Conservation (phyloP, 768 basidiomycete species). For the Termitomyces sp. region DNA sequence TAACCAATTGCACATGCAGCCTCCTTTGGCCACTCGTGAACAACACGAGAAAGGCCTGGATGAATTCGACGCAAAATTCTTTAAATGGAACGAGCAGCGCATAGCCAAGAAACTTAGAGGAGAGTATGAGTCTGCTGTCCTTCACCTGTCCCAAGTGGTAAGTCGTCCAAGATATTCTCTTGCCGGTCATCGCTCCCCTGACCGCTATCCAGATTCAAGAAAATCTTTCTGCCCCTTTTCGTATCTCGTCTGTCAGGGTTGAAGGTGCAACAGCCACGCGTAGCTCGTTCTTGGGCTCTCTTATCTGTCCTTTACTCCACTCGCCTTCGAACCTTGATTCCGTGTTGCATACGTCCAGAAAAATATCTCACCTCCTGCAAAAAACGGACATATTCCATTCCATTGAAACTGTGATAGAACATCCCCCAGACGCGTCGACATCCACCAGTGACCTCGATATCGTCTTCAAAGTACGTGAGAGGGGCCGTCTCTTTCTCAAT, state of each 20-base stretch:
- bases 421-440: conserved; percentile 47
- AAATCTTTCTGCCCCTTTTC: conserved; percentile 61
- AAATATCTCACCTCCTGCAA: conserved; percentile 58
- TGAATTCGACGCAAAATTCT: conserved; percentile 45
- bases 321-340: conserved; percentile 43
- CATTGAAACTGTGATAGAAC: conserved; percentile 60
- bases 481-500: conserved; percentile 69
- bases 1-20: conserved; percentile 11
- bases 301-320: conserved; percentile 60
- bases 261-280: conserved; percentile 74
- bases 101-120: conserved; percentile 60
- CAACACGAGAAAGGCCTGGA: conserved; percentile 54
- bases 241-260: conserved; percentile 74
- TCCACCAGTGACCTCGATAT: conserved; percentile 67
- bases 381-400: conserved; percentile 74
- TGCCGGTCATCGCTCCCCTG: not conserved
- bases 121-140: conserved; percentile 70
- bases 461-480: conserved; percentile 72
- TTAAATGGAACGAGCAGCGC: conserved; percentile 74
- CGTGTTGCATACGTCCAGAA: conserved; percentile 64
- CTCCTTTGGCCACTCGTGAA: conserved; percentile 49
- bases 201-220: conserved; percentile 46
- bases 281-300: conserved; percentile 70
- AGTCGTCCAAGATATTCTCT: not conserved
- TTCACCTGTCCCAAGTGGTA: conserved; percentile 50